Conservation (phyloP, 2,329 filamentous ascomycete species). For the Colletotrichum sp. region DNA sequence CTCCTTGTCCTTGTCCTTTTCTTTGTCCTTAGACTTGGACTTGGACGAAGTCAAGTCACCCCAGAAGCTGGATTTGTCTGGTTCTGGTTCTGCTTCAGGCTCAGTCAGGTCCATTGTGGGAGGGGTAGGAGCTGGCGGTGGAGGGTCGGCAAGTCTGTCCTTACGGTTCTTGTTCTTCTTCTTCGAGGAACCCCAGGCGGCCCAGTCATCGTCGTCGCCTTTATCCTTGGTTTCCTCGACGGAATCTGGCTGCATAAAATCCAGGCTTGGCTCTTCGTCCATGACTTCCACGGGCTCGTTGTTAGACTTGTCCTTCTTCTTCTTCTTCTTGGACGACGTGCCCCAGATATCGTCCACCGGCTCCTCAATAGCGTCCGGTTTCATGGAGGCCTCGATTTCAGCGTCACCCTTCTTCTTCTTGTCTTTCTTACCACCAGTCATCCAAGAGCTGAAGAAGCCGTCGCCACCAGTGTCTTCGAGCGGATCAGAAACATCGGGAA, state of each 20-base stretch:
- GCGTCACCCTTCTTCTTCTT: slow-evolving; percentile 34
- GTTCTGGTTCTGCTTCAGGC: slow-evolving; percentile 38
- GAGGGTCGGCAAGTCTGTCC: slow-evolving; percentile 43
- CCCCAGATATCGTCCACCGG: slow-evolving; percentile 46
- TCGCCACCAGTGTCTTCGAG: slow-evolving; percentile 39
- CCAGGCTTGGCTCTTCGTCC: slow-evolving; percentile 46
- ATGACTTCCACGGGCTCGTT: slow-evolving; percentile 54
- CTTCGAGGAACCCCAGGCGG: slow-evolving; percentile 45
- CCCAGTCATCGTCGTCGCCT: slow-evolving; percentile 47
- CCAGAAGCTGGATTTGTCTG: slow-evolving; percentile 32
- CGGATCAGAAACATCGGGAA: slow-evolving; percentile 33
- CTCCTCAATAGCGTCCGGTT: slow-evolving; percentile 48
- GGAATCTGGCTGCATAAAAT: slow-evolving; percentile 51
- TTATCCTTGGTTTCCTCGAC: slow-evolving; percentile 48
- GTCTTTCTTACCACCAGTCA: slow-evolving; percentile 54
- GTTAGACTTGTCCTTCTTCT: slow-evolving; percentile 57
- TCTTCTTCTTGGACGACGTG: slow-evolving; percentile 44
- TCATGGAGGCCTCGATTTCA: slow-evolving; percentile 24
- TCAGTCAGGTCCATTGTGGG: slow-evolving; percentile 52
- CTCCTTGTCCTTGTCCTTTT: slow-evolving; percentile 47
- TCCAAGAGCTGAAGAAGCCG: slow-evolving; percentile 62
- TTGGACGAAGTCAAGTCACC: slow-evolving; percentile 38
- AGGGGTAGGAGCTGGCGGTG: slow-evolving; percentile 53
- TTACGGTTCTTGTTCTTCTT: slow-evolving; percentile 47
- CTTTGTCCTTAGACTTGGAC: slow-evolving; percentile 47